Evolutionary conservation across 2,329 filamentous ascomycete species (phyloP).

Genomic region (Ophiocordyceps robertsii): DNA sequence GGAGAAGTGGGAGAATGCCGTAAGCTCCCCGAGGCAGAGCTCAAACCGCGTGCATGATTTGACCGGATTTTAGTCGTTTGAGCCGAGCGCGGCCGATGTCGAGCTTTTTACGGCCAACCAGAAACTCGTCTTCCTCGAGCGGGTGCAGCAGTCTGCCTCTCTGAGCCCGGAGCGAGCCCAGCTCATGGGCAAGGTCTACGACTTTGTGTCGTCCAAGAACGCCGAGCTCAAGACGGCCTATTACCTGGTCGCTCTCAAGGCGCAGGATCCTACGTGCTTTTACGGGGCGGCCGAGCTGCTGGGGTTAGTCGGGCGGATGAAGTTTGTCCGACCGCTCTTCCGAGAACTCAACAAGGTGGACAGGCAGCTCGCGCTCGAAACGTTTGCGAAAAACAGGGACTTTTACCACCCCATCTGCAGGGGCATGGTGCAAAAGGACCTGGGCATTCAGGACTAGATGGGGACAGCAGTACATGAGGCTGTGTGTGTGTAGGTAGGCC

Average conservation of each 20-base stretch:
- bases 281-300: conserved; percentile 60
- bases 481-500: neutral
- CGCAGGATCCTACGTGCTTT: conserved; percentile 57
- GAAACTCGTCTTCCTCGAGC: conserved; percentile 79
- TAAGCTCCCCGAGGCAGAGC: conserved; percentile 21
- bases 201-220: conserved; percentile 62
- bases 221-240: conserved; percentile 76
- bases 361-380: conserved; percentile 59
- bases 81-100: conserved; percentile 56
- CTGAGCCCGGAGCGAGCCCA: conserved; percentile 54
- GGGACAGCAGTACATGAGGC: neutral
- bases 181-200: conserved; percentile 62
- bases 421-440: conserved; percentile 74
- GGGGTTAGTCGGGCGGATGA: conserved; percentile 82
- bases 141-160: conserved; percentile 49
- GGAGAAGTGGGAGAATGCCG: conserved; percentile 60
- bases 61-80: conserved; percentile 32
- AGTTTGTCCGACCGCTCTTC: conserved; percentile 85
- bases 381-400: conserved; percentile 74
- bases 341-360: conserved; percentile 63
- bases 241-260: conserved; percentile 64
- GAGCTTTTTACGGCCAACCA: conserved; percentile 72
- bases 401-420: conserved; percentile 96
- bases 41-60: neutral
- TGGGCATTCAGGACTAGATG: conserved; percentile 27